Evolutionary conservation across 768 basidiomycete genomes (phyloP), one percentile per base, ranked within the genome.

Genomic region (Trametes villosa): DNA sequence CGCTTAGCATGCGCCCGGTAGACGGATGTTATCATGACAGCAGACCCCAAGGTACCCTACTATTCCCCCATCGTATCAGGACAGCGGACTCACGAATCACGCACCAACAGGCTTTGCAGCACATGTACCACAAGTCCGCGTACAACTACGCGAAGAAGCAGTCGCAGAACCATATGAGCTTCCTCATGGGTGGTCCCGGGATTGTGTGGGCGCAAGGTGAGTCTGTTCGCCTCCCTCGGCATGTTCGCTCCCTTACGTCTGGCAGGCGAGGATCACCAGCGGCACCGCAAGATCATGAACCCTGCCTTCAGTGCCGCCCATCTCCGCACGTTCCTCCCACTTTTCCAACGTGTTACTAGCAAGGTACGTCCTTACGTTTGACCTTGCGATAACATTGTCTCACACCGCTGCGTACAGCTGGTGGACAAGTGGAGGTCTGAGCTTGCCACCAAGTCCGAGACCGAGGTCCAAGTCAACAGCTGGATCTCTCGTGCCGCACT

Each of bases 51-150:
- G 61, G 42, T 65, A n/a, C 26, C 17, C 40, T 36, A 8, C 33
- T 1, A 6, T 11, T 31, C 7, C 2, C 11, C 36, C 34, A 41
- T 2, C 36, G 27, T 36, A 6, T 30, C 56, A 46, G 0, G 40
- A 45, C 27, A 51, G 49, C 4, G 4, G 11, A 34, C 4, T 18
- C 2, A 1, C 18, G 1, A 20, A 4, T 1, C 6, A 31, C 1
- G 50, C n/a, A n/a, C n/a, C n/a, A n/a, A n/a, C n/a, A 71, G 59
- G 70, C 68, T 0, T 26, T 71, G 33, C 71, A 71, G 26, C 65
- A 69, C 36, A 66, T 70, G 17, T 64, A 63, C 15, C 67, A 72
- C 17, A 65, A 65, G n/a, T 65, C 70, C 2, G 66, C 62, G 22
- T 70, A 70, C 47, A 62, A 58, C 46, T 72, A 66, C 53, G 46